Evolutionary conservation across 2,329 filamentous ascomycete species (phyloP).

Genomic region (Diaporthe batatas): DNA sequence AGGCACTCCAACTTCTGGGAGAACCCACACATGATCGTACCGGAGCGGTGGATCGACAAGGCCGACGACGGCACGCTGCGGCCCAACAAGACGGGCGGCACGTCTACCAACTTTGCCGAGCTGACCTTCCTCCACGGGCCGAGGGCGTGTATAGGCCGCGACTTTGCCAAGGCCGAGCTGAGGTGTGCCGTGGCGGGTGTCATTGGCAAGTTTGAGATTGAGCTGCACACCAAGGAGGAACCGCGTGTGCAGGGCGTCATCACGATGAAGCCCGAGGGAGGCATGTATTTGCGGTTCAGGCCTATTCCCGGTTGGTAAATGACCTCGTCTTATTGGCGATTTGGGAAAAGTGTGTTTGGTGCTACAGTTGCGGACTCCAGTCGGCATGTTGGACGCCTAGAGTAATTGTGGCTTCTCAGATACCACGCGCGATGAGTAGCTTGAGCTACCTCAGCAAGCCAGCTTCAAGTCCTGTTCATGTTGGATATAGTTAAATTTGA

Average conservation of each 20-base stretch:
- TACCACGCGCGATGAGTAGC: neutral
- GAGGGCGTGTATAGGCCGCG: conserved; percentile 31
- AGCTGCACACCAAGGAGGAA: conserved; percentile 34
- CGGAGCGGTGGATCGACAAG: conserved; percentile 56
- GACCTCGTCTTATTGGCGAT: neutral
- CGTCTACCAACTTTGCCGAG: conserved; percentile 35
- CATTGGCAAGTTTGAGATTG: conserved; percentile 38
- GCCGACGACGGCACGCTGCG: conserved; percentile 24
- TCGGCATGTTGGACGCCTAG: neutral
- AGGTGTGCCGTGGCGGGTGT: conserved; percentile 36
- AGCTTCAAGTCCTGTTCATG: neutral
- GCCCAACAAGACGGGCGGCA: conserved; percentile 40
- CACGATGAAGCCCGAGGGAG: conserved; percentile 38
- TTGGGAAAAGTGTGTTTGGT: neutral
- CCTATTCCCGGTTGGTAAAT: conserved; percentile 27
- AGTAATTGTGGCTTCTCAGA: neutral
- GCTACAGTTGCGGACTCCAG: no score
- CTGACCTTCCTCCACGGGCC: conserved; percentile 39
- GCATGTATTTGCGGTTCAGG: conserved; percentile 38
- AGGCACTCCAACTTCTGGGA: conserved; percentile 56
- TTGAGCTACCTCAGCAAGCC: neutral
- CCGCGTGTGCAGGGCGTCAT: conserved; percentile 36
- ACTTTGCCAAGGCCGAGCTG: conserved; percentile 41
- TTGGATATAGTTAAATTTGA: no score
- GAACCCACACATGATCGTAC: conserved; percentile 55